Conservation (phyloP, 495 filamentous ascomycete genomes). For the Xylaria intraflava region DNA sequence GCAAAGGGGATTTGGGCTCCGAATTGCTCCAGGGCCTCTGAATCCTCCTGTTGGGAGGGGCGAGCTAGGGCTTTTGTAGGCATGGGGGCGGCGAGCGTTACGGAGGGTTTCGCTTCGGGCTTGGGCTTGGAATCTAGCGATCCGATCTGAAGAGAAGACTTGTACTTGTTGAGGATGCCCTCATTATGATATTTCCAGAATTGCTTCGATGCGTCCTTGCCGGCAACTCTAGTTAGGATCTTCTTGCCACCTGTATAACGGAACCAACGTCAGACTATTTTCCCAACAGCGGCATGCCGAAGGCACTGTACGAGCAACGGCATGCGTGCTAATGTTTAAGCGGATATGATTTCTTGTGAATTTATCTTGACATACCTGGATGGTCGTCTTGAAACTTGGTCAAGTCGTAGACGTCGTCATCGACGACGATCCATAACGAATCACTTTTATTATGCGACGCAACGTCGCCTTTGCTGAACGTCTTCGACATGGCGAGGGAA, state of each 20-base stretch:
- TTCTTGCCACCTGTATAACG: conserved; percentile 79
- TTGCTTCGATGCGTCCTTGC: conserved; percentile 95
- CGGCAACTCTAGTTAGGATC: conserved; percentile 87
- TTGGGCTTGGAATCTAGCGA: conserved; percentile 75
- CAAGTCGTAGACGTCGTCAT: conserved; percentile 94
- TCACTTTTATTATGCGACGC: conserved; percentile 82
- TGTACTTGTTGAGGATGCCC: conserved; percentile 92
- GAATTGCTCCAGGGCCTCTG: conserved; percentile 73
- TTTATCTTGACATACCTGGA: conserved; percentile 52
- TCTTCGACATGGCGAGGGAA: conserved; percentile 94
- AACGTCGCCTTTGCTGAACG: conserved; percentile 76
- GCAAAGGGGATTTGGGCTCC: conserved; percentile 85
- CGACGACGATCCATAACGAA: conserved; percentile 83
- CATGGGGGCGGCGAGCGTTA: conserved; percentile 47
- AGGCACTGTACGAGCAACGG: not conserved
- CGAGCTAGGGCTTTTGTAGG: conserved; percentile 41
- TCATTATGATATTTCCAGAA: conserved; percentile 99
- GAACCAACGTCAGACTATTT: conserved; percentile 9
- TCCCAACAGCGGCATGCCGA: not conserved
- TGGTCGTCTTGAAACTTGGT: conserved; percentile 93
- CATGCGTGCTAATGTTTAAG: not conserved
- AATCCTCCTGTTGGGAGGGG: conserved; percentile 43
- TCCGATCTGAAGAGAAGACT: conserved; percentile 77
- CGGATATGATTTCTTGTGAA: not conserved
- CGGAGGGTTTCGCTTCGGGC: conserved; percentile 37